These are phyloP conservation scores for Hypoxylon sp. DNA, from an alignment of 2,329 filamentous ascomycete genomes.

Conservation along the genomic window DNA sequence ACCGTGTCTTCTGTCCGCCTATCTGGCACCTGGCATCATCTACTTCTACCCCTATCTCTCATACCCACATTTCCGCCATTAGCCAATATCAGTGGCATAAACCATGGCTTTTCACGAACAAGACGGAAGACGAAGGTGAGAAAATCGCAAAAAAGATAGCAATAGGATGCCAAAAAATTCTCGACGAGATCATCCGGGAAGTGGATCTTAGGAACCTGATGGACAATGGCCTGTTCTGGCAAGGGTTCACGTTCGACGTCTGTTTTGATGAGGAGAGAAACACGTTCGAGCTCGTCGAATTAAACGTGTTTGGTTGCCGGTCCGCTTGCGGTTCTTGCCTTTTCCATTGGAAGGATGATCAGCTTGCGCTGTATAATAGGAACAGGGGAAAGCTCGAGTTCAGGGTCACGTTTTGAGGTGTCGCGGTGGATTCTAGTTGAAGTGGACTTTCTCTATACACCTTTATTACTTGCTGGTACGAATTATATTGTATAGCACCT, in stretches of 20 bases:
- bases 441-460: neutral
- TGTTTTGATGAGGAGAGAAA: conserved; percentile 54
- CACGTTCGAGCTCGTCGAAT: conserved; percentile 58
- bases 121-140: conserved; percentile 31
- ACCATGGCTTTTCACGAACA: conserved; percentile 52
- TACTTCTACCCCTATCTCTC: neutral
- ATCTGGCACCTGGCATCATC: conserved; percentile 27
- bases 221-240: conserved; percentile 52
- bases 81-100: conserved; percentile 61
- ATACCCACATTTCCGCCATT: conserved; percentile 55
- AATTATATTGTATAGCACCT: too few relatives aligned
- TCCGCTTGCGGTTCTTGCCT: conserved; percentile 63
- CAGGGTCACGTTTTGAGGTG: conserved; percentile 44
- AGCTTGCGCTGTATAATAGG: conserved; percentile 52
- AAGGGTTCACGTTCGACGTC: conserved; percentile 63
- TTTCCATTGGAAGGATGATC: conserved; percentile 62
- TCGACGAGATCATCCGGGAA: conserved; percentile 51
- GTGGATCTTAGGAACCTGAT: conserved; percentile 44
- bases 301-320: conserved; percentile 62
- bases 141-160: conserved; percentile 39
- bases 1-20: conserved; percentile 62
- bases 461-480: too few relatives aligned
- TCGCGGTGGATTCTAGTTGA: neutral
- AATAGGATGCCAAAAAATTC: conserved; percentile 44
- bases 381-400: conserved; percentile 52